Evolutionary conservation across 345 rosid genomes (phyloP).

Genomic region (Toxicodendron radicans): DNA sequence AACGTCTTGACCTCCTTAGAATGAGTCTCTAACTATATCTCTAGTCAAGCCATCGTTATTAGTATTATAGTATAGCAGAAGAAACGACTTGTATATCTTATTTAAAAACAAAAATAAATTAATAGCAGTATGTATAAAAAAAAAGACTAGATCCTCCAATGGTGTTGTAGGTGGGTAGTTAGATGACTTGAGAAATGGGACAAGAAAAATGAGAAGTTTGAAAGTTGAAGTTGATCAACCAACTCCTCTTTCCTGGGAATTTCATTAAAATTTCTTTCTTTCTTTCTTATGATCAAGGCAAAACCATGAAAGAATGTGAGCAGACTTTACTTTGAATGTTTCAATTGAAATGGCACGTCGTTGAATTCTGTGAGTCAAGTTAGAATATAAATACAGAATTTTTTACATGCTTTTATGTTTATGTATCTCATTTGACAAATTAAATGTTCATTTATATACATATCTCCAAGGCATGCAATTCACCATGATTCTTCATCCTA

Average conservation of each 20-base stretch:
- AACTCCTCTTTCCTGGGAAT: slow-evolving; percentile 13
- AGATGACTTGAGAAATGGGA: slow-evolving; percentile 23
- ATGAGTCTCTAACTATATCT: too few relatives aligned
- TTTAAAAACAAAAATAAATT: too few relatives aligned
- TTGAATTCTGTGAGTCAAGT: neutral
- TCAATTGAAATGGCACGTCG: neutral
- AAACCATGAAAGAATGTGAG: neutral
- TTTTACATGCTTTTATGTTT: too few relatives aligned
- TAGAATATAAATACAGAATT: too few relatives aligned
- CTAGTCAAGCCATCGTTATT: too few relatives aligned
- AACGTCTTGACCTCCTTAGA: too few relatives aligned
- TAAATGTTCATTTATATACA: too few relatives aligned
- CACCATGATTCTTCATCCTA: neutral
- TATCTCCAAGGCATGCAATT: too few relatives aligned
- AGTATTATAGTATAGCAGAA: too few relatives aligned
- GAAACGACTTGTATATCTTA: too few relatives aligned
- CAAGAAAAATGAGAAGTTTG: slow-evolving; percentile 17
- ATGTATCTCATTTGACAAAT: too few relatives aligned
- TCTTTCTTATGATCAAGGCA: neutral
- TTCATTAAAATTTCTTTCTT: neutral
- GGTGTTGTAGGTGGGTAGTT: slow-evolving; percentile 18
- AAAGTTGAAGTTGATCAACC: slow-evolving; percentile 25
- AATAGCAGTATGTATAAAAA: too few relatives aligned
- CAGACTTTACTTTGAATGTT: neutral
- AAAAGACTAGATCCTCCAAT: slow-evolving; percentile 17